These are phyloP conservation scores for Citrus australasica DNA, from an alignment of 345 rosid genomes.

Conservation along the genomic window DNA sequence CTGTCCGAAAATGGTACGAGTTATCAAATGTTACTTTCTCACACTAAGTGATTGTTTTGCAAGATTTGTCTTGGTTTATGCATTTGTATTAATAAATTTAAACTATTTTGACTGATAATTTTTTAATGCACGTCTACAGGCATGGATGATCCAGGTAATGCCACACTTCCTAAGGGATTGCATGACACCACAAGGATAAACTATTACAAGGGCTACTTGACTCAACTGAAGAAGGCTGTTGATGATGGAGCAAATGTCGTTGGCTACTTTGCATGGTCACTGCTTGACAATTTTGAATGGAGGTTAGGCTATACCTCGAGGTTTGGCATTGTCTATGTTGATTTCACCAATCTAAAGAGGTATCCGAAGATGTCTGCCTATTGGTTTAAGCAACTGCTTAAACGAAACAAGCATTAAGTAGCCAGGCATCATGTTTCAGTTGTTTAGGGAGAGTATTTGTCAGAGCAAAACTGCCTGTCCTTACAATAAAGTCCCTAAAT, in stretches of 20 bases:
- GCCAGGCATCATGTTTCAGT: not conserved
- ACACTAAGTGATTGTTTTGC: not conserved
- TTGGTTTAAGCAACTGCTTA: constrained; percentile 73
- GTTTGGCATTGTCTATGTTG: constrained; percentile 91
- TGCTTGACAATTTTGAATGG: constrained; percentile 98
- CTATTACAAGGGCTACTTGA: constrained; percentile 67
- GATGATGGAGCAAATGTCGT: constrained; percentile 79
- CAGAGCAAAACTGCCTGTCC: not conserved
- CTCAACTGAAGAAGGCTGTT: constrained; percentile 76
- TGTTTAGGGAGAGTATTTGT: not conserved
- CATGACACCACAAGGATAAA: constrained; percentile 76
- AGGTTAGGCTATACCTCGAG: constrained; percentile 85
- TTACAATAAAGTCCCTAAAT: not conserved
- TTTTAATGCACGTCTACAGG: constrained; percentile 33
- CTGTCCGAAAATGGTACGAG: constrained; percentile 81
- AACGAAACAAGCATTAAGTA: constrained; percentile 26
- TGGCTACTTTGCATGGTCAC: constrained; percentile 95
- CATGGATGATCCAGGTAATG: constrained; percentile 90
- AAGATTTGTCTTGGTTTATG: not conserved
- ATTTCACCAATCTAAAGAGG: constrained; percentile 64
- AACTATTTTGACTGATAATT: constrained; percentile 1
- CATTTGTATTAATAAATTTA: not conserved
- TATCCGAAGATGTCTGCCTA: constrained; percentile 91
- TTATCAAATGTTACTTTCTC: not conserved
- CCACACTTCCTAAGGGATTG: constrained; percentile 61